Evolutionary conservation across 2,329 filamentous ascomycete species (phyloP), one percentile per base, ranked within the genome.

Genomic region (Aspergillus bombycis): DNA sequence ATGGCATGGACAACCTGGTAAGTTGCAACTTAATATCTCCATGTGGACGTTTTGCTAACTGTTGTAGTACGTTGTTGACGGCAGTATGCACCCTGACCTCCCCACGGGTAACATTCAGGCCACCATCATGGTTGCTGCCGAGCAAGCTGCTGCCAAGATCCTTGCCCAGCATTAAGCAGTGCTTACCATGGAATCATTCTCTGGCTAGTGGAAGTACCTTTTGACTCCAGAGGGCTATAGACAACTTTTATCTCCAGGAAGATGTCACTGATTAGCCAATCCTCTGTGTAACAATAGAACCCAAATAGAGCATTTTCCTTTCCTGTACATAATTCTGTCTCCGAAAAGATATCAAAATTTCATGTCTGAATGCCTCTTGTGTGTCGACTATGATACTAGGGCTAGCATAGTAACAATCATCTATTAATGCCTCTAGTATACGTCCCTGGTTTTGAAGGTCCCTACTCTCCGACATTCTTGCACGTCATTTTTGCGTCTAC

Each of bases 21-120:
- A 90, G 61, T 68, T 66, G 64, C 46, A 62, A 60, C 1, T 2
- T 38, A 1, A 12, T 12, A 21, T 26, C 21, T 2, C 19, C 55
- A 11, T 4, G 8, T 38, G 43, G 30, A 32, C 7, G 8, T 19
- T 21, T n/a, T 43, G 88, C 88, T 66, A 62, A 66, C 26, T 3
- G 3, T 12, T 23, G 60, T 70, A 85, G 62, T 66, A 62, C 26
- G 53, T 66, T 34, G 64, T 66, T 28, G 64, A 66, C 30, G 64
- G 62, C 28, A 61, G 64, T 58, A 66, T 66, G 16, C 62, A 62
- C 45, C 64, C 64, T 11, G 64, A 89, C 66, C 85, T 91, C 68
- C 83, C 88, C 3, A 88, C 88, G 0, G 87, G 88, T 21, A 92
- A 92, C 77, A 90, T 89, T 1, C 85, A 86, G 55, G 84, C 87